phyloP scores from a whole-genome alignment of 2,329 filamentous ascomycete genomes.

The Neopestalotiopsis sp. region DNA sequence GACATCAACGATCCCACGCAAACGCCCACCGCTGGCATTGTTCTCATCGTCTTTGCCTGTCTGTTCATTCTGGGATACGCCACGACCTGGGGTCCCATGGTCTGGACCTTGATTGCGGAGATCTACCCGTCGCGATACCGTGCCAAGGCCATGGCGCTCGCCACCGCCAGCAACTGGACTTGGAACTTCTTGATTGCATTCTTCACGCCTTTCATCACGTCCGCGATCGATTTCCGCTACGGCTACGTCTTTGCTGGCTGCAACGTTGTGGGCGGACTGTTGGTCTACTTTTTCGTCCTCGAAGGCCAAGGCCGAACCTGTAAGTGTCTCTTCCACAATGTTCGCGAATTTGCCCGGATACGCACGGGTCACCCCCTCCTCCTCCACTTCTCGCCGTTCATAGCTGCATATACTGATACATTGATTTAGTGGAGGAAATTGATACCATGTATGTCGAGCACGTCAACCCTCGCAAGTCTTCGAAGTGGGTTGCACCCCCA shows the following conservation, averaged over 20 bases:
- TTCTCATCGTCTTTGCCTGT: slow-evolving; percentile 68
- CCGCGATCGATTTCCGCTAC: slow-evolving; percentile 73
- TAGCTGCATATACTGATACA: not conserved
- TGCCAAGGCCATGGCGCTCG: slow-evolving; percentile 64
- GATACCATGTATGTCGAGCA: slow-evolving; percentile 77
- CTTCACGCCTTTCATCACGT: slow-evolving; percentile 81
- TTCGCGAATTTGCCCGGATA: no score
- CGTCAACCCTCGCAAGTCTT: slow-evolving; percentile 68
- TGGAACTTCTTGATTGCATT: slow-evolving; percentile 81
- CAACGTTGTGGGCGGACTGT: slow-evolving; percentile 65
- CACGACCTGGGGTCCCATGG: slow-evolving; percentile 70
- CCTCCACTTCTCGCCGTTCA: no score
- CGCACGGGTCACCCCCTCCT: no score
- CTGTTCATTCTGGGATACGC: slow-evolving; percentile 71
- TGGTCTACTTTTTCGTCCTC: slow-evolving; percentile 81
- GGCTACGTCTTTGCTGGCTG: slow-evolving; percentile 80
- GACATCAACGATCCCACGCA: slow-evolving; percentile 39
- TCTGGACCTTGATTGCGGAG: slow-evolving; percentile 69
- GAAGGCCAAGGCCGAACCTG: slow-evolving; percentile 73
- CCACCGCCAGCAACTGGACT: slow-evolving; percentile 68
- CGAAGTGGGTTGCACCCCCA: slow-evolving; percentile 55
- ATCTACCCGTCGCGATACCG: slow-evolving; percentile 69
- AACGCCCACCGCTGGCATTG: slow-evolving; percentile 55
- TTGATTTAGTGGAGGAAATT: slow-evolving; percentile 68
- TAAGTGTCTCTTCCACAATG: not conserved